phyloP scores from a whole-genome alignment of 169 alveolate species.

The Cyclospora cayetanensis region DNA sequence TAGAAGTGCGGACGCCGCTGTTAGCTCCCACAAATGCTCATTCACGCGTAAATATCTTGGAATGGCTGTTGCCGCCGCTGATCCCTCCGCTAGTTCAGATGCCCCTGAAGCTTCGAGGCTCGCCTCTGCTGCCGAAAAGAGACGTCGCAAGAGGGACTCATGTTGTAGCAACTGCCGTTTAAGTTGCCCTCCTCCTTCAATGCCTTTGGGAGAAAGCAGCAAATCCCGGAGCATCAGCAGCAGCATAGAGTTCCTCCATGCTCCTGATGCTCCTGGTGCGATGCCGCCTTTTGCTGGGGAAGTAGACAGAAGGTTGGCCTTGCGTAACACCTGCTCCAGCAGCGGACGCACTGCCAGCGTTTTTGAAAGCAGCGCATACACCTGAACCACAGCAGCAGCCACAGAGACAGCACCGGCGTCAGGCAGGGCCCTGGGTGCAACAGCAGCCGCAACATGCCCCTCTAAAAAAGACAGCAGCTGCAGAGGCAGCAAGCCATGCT shows the following conservation, averaged over 20 bases:
- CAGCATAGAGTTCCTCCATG: constrained; percentile 10
- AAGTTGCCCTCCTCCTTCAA: constrained; percentile 21
- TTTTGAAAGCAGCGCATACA: constrained; percentile 52
- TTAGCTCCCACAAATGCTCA: constrained; percentile 6
- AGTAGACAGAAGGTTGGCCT: constrained; percentile 3
- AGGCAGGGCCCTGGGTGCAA: background rate
- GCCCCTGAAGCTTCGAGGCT: background rate
- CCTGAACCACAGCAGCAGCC: constrained; percentile 38
- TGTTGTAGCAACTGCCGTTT: background rate
- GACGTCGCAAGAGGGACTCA: constrained; percentile 18
- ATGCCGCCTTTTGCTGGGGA: background rate
- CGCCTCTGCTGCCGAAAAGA: background rate
- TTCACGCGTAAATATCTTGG: constrained; percentile 16
- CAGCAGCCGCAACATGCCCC: background rate
- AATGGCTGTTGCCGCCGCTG: constrained; percentile 38
- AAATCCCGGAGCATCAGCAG: constrained; percentile 33
- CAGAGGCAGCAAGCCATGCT: background rate
- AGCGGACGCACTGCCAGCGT: constrained; percentile 28
- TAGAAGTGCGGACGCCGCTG: constrained; percentile 16
- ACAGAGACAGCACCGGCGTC: background rate
- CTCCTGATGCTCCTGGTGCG: background rate
- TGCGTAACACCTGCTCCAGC: constrained; percentile 34
- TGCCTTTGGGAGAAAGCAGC: constrained; percentile 32
- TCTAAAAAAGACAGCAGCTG: background rate
- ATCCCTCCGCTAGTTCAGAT: background rate